Evolutionary conservation across 2,329 filamentous ascomycete species (phyloP).

Genomic region (Verticillium isaacii): DNA sequence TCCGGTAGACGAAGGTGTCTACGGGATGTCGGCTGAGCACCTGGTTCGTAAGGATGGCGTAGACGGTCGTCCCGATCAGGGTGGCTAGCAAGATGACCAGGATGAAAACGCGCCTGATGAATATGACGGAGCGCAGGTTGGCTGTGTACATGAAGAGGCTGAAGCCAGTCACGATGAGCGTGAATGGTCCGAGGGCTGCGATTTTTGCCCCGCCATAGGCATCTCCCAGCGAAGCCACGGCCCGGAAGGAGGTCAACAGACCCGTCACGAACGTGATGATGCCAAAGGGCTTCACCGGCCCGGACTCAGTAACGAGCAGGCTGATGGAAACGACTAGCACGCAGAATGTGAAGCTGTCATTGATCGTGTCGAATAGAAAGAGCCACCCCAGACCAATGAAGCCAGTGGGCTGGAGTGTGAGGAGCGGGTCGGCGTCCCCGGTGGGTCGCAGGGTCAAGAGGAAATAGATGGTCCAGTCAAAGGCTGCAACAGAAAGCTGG

Average conservation of each 20-base stretch:
- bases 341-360: conserved; percentile 42
- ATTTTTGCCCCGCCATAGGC: conserved; percentile 37
- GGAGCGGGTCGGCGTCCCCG: conserved; percentile 2
- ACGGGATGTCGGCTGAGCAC: conserved; percentile 36
- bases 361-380: conserved; percentile 43
- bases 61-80: conserved; percentile 28
- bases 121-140: conserved; percentile 36
- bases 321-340: conserved; percentile 37
- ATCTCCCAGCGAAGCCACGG: conserved; percentile 32
- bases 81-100: conserved; percentile 31
- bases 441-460: conserved; percentile 11
- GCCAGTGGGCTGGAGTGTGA: conserved; percentile 7
- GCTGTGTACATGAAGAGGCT: conserved; percentile 37
- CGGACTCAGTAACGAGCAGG: conserved; percentile 42
- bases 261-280: conserved; percentile 40
- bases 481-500: conserved; percentile 19
- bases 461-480: conserved; percentile 26
- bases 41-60: conserved; percentile 22
- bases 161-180: conserved; percentile 34
- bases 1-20: conserved; percentile 43
- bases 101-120: conserved; percentile 35
- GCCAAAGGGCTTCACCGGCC: conserved; percentile 34
- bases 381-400: conserved; percentile 34
- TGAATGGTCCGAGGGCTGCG: conserved; percentile 31
- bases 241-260: conserved; percentile 26